A percentile compares a stretch with the other conserved stretches of the same genome.
Evolutionary conservation across 2,329 filamentous ascomycete species (phyloP).

Genomic region (Emergomyces orientalis): DNA sequence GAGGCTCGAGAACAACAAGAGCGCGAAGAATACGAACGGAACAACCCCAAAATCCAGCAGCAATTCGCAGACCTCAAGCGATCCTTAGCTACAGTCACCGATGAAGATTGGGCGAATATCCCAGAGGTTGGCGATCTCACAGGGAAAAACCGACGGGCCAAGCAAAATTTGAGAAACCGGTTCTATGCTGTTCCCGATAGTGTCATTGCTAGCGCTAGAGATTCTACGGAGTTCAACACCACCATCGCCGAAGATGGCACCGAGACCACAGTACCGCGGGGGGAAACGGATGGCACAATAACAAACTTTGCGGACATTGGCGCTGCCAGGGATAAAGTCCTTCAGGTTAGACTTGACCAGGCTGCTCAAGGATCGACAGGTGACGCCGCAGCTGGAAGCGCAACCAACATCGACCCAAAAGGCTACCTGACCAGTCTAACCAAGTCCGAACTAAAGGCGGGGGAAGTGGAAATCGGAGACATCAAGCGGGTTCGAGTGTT

Average conservation of each 20-base stretch:
- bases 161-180: slow-evolving; percentile 69
- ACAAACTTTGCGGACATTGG: slow-evolving; percentile 98
- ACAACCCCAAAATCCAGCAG: slow-evolving; percentile 96
- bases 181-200: slow-evolving; percentile 98
- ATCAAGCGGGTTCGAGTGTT: slow-evolving; percentile 88
- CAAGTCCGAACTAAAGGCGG: slow-evolving; percentile 68
- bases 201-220: slow-evolving; percentile 77
- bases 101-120: slow-evolving; percentile 92
- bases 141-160: slow-evolving; percentile 78
- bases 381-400: slow-evolving; percentile 63
- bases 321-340: slow-evolving; percentile 87
- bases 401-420: slow-evolving; percentile 87
- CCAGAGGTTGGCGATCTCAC: slow-evolving; percentile 96
- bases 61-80: slow-evolving; percentile 96
- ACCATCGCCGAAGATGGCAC: slow-evolving; percentile 74
- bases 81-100: slow-evolving; percentile 74
- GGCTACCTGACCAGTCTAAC: slow-evolving; percentile 90
- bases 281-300: slow-evolving; percentile 70
- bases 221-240: slow-evolving; percentile 71
- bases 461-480: slow-evolving; percentile 80
- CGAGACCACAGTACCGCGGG: slow-evolving; percentile 37
- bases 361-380: slow-evolving; percentile 64
- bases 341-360: slow-evolving; percentile 88
- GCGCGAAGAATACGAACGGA: slow-evolving; percentile 87
- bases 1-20: slow-evolving; percentile 90